Conservation (phyloP, 495 filamentous ascomycete species). For the Penicillium ochrochloron region DNA sequence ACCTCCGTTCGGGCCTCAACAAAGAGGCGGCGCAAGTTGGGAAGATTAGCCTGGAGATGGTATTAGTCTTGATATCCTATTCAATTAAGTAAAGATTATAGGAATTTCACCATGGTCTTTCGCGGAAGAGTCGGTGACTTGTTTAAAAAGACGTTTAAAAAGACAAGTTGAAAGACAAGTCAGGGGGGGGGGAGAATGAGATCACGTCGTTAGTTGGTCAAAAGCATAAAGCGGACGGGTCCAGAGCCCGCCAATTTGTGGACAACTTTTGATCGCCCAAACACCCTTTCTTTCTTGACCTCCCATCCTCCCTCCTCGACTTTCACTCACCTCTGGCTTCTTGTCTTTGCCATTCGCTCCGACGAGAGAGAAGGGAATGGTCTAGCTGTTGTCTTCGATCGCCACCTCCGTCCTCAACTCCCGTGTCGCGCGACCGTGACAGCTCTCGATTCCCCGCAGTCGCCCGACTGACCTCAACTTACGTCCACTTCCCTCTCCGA, state of each 20-base stretch:
- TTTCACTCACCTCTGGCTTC: conserved; percentile 18
- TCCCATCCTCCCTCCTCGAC: conserved; percentile 16
- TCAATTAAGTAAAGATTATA: not conserved
- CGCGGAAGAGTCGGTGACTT: not conserved
- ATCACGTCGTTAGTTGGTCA: conserved; percentile 7
- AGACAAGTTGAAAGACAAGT: not conserved
- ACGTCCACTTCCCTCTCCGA: conserved; percentile 27
- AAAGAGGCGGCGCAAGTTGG: conserved; percentile 93
- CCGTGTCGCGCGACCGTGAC: conserved; percentile 41
- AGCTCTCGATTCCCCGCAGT: conserved; percentile 48
- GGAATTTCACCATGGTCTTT: conserved; percentile 23
- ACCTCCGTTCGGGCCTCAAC: conserved; percentile 92
- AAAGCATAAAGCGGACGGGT: conserved; percentile 30
- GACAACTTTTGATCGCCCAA: conserved; percentile 46
- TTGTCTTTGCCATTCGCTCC: conserved; percentile 17
- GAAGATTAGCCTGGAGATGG: conserved; percentile 73
- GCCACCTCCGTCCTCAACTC: conserved; percentile 18
- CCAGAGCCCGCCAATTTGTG: conserved; percentile 46
- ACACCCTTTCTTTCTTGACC: conserved; percentile 33
- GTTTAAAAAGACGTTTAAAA: not conserved
- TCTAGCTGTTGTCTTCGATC: conserved; percentile 21
- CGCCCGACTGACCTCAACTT: conserved; percentile 32
- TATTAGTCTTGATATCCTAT: conserved; percentile 16
- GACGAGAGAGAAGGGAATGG: conserved; percentile 22
- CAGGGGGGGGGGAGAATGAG: conserved; percentile 1